phyloP scores from a whole-genome alignment of 2,329 filamentous ascomycete species.

The Septoria linicola region DNA sequence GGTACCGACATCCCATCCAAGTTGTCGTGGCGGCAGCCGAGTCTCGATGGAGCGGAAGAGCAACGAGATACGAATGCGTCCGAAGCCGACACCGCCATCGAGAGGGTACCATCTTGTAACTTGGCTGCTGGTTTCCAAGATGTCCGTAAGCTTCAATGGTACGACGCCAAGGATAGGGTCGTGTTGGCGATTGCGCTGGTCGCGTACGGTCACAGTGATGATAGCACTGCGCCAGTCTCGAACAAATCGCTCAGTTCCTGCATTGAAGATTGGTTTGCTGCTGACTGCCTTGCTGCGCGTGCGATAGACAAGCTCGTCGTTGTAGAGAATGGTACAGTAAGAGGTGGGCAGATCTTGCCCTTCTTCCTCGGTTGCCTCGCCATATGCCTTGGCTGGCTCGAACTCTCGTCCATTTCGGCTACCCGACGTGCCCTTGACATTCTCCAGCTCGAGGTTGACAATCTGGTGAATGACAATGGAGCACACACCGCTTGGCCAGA shows the following conservation, averaged over 20 bases:
- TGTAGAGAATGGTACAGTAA: conserved; percentile 89
- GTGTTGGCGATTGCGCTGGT: conserved; percentile 85
- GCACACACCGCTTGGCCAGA: conserved; percentile 90
- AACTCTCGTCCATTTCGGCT: conserved; percentile 82
- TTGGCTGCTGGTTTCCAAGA: conserved; percentile 85
- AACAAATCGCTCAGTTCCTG: conserved; percentile 88
- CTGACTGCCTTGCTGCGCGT: conserved; percentile 93
- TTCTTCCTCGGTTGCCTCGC: conserved; percentile 83
- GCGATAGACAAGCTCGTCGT: conserved; percentile 87
- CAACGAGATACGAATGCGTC: conserved; percentile 81
- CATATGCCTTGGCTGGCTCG: conserved; percentile 80
- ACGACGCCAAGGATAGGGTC: conserved; percentile 93
- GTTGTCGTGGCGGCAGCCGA: conserved; percentile 74
- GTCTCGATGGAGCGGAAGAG: conserved; percentile 89
- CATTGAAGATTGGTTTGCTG: conserved; percentile 95
- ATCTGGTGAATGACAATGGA: conserved; percentile 90
- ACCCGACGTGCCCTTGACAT: conserved; percentile 80
- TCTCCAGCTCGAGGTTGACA: conserved; percentile 87
- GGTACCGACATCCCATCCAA: conserved; percentile 94
- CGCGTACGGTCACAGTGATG: conserved; percentile 82
- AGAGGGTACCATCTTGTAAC: conserved; percentile 93
- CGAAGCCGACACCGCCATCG: conserved; percentile 87
- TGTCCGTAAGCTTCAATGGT: conserved; percentile 79
- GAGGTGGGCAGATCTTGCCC: conserved; percentile 77
- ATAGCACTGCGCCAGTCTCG: conserved; percentile 89